phyloP scores from a whole-genome alignment of 1,284 basidiomycete species.

The Acaromyces ingoldii region DNA sequence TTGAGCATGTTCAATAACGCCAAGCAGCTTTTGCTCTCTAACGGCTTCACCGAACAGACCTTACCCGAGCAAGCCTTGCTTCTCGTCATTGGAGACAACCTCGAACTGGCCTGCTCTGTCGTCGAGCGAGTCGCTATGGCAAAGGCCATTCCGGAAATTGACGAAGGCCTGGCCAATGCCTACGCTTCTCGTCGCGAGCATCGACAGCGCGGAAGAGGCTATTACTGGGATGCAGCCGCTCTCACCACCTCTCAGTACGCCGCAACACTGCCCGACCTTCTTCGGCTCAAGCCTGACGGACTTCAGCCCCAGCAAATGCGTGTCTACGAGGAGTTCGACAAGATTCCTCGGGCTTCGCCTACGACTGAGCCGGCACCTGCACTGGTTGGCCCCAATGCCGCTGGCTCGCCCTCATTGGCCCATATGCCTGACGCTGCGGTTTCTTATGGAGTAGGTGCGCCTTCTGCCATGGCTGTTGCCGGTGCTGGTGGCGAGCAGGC shows the following conservation, averaged over 20 bases:
- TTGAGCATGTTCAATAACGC: slow-evolving; percentile 88
- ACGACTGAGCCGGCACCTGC: too few species aligned
- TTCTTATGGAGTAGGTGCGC: not conserved
- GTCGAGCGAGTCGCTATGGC: slow-evolving; percentile 99
- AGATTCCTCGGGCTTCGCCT: slow-evolving; percentile 28
- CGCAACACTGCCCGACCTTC: slow-evolving; percentile 75
- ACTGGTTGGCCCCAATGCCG: not conserved
- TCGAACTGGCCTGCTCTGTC: slow-evolving; percentile 87
- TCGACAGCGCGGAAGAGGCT: slow-evolving; percentile 63
- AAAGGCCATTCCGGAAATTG: slow-evolving; percentile 87
- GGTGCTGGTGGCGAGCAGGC: not conserved
- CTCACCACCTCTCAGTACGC: slow-evolving; percentile 63
- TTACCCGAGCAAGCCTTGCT: slow-evolving; percentile 61
- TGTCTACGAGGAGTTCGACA: slow-evolving; percentile 87
- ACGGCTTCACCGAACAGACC: slow-evolving; percentile 54
- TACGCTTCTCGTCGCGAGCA: slow-evolving; percentile 76
- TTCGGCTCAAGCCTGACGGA: slow-evolving; percentile 78
- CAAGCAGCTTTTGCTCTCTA: slow-evolving; percentile 63
- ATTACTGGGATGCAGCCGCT: slow-evolving; percentile 44
- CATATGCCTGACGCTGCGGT: not conserved
- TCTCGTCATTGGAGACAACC: slow-evolving; percentile 83
- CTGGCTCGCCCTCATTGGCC: not conserved
- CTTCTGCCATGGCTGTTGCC: not conserved
- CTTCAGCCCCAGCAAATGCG: slow-evolving; percentile 74
- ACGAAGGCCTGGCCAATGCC: slow-evolving; percentile 76